Base-by-base conservation (phyloP, 2,329 filamentous ascomycete species). In the Colletotrichum chrysophilum region DNA sequence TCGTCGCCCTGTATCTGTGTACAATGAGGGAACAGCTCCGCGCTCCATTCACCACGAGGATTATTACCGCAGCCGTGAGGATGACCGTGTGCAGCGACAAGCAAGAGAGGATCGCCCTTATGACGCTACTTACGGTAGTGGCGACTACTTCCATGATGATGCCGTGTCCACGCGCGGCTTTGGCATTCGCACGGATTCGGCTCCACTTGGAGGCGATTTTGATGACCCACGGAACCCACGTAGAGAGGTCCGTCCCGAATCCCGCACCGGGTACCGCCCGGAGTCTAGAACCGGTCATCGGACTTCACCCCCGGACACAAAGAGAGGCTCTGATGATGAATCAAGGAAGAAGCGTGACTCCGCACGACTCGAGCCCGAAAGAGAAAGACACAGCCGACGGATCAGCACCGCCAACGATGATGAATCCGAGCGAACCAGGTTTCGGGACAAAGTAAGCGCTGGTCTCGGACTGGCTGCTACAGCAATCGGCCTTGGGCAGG, bases 1-100 rank as follows among this genome's bases (percentile, higher is more conserved):
- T 38, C 84, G 86, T 34, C 86, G 89, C 10, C 89, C 87, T 61
- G 85, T 90, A 4, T 91, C 89, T 2, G 83, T 91, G 14, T 89
- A 90, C 69, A 89, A 91, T 77, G 90, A 92, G 55, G 81, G 84
- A 1, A 82, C 85, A 2, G 81, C 85, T 18, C 82, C 86, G 8
- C 85, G 87, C 9, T 83, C 85, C 18, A 81, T 82, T 9, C 87
- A 88, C 66, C 82, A 86, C 9, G 88, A 90, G 55, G 87, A 90
- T 5, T 86, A 86, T 70, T 87, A 89, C 77, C 87, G 88, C 30
- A 83, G 83, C 28, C 87, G 86, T 30, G 89, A 90, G 7, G 88
- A 90, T 32, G 86, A 88, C 66, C 84, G 85, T 9, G 76, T 82
- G 38, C 85, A 86, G 77, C 84, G 85, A 71, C 85, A 89, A 36